These are phyloP conservation scores for Ceratonia siliqua DNA, from an alignment of 306 rosid species.

Conservation along the genomic window DNA sequence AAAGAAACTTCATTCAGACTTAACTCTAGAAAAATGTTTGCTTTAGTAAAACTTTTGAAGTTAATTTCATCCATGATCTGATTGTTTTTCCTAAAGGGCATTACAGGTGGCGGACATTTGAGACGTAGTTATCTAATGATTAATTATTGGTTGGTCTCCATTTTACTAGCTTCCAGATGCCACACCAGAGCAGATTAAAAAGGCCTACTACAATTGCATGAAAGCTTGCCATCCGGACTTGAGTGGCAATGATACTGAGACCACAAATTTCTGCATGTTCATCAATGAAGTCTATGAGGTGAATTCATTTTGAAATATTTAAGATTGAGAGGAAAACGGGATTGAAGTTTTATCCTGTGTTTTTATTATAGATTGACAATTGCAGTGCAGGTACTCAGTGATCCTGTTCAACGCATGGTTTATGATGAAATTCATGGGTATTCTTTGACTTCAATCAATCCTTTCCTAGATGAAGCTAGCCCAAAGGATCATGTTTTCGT, in stretches of 20 bases:
- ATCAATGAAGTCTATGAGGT: constrained; percentile 89
- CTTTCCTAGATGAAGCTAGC: constrained; percentile 69
- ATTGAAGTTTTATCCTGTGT: constrained; percentile 1
- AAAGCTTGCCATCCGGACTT: constrained; percentile 96
- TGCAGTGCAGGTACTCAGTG: constrained; percentile 88
- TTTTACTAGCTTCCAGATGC: constrained; percentile 88
- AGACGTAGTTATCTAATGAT: background rate
- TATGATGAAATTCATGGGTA: constrained; percentile 95
- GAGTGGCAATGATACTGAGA: constrained; percentile 79
- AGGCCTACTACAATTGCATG: constrained; percentile 93
- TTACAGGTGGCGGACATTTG: background rate
- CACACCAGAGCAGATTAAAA: constrained; percentile 74
- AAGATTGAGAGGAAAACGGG: constrained; percentile 12
- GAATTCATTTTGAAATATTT: constrained; percentile 35
- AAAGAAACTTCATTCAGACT: background rate
- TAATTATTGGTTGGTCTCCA: constrained; percentile 24
- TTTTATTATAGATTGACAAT: constrained; percentile 36
- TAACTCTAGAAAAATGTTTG: background rate
- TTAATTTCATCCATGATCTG: background rate
- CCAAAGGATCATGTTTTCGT: constrained; percentile 82
- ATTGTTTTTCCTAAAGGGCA: background rate
- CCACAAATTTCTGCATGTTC: constrained; percentile 88
- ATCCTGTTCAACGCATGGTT: constrained; percentile 91
- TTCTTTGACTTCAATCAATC: constrained; percentile 83
- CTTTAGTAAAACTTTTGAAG: background rate